Conservation (phyloP, 78 protist species). For the Dictyostelium purpureum region DNA sequence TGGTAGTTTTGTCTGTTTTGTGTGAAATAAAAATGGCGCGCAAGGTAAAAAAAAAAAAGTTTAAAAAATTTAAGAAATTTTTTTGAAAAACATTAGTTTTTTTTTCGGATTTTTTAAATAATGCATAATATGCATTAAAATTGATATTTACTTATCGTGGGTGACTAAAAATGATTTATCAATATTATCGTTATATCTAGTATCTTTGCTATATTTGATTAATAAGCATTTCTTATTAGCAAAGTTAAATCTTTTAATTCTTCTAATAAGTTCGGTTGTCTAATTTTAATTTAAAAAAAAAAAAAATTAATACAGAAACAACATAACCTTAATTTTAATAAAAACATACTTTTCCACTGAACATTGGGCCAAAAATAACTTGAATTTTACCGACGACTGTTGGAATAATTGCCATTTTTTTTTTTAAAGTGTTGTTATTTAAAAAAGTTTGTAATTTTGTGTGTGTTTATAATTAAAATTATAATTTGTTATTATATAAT, state of each 20-base stretch:
- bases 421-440: too few species aligned
- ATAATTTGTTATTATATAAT: too few species aligned
- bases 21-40: too few species aligned
- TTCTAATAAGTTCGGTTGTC: conserved; percentile 92
- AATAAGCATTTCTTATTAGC: conserved; percentile 80
- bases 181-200: conserved; percentile 79
- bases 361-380: conserved; percentile 95
- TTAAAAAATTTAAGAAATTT: neutral
- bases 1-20: conserved; percentile 44
- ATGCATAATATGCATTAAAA: too few species aligned
- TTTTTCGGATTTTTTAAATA: too few species aligned
- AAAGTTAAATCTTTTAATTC: conserved; percentile 78
- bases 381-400: conserved; percentile 84
- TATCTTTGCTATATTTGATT: conserved; percentile 86
- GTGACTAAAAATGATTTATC: conserved; percentile 66
- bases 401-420: too few species aligned
- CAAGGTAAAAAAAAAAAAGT: neutral
- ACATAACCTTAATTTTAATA: neutral
- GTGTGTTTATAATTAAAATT: too few species aligned
- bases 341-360: conserved; percentile 82
- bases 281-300: neutral
- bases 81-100: too few species aligned
- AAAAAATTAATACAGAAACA: too few species aligned
- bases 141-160: conserved; percentile 85
- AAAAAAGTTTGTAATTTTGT: too few species aligned